Base-by-base conservation (phyloP, 2,329 filamentous ascomycete species). In the Lithohypha guttulata region DNA sequence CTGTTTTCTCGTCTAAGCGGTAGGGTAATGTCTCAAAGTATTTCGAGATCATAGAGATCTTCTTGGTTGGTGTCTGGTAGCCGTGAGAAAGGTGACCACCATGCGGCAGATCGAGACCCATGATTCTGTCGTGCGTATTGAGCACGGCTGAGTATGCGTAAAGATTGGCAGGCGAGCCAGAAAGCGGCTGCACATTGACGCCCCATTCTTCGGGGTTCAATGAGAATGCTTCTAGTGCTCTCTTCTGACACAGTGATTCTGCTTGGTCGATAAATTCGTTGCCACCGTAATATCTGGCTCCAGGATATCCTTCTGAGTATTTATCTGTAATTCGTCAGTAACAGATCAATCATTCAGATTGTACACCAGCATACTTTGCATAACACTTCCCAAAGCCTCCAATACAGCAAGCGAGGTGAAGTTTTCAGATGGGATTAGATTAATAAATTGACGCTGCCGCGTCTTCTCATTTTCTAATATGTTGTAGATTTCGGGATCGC, bases 21-120 rank as follows among this genome's bases (percentile, higher is more conserved):
- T 98, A 98, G 4, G 91, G 91, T 47, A 98, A 69, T 23, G 91
- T 98, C 69, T 98, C 91, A 60, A 98, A 98, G 69, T 98, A 98
- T 59, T 93, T 96, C 42, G 89, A 96, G 50, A 98, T 79, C 55
- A 87, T 86, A n/a, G 89, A 96, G 60, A 98, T 96, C 70, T 87
- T 89, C 63, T 81, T 85, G 38, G 80, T 80, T 2, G 91, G 85
- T 14, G 84, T 96, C 65, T 98, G 91, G 65, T 98, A 98, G 47
- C 91, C 91, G 64, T 98, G 91, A 32, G 84, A 93, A 54, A 98
- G 69, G 63, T 98, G 91, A 44, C 91, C 91, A 49, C 91, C 91
- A 59, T 98, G 91, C 31, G 91, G 91, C 10, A 98, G 76, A 58
- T 98, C 91, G 45, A 98, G 75, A 47, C 89, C 89, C 87, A 98